Base-by-base conservation (phyloP, 163 green algal genomes). In the Volvox carteri region DNA sequence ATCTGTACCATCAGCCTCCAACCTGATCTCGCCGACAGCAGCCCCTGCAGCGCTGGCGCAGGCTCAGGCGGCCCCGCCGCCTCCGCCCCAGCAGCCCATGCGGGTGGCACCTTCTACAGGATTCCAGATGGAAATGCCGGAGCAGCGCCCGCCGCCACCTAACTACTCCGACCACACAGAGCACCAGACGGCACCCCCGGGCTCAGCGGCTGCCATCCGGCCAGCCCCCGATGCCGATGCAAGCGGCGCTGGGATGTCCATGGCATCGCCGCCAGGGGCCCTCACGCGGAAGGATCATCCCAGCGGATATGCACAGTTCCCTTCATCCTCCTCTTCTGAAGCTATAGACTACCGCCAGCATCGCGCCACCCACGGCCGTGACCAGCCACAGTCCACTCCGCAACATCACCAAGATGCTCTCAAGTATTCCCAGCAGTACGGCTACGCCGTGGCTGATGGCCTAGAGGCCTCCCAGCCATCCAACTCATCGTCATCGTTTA, bases 401-500 rank as follows among this genome's bases (percentile, higher is more conserved):
- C 70, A 58, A 1, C 21, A 1, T 7, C 39, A 35, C n/a, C n/a
- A n/a, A n/a, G n/a, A n/a, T n/a, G n/a, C n/a, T n/a, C n/a, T n/a
- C n/a, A n/a, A n/a, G 39, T 41, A 54, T 23, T 39, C 68, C 33
- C 70, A 41, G 19, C 70, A 54, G 39, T 14, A 23, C 21, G 56
- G 56, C 70, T 8, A 78, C 23, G 14, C 56, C 46, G 33, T 54
- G 7, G 6, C 78, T 18, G 60, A 70, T 33, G 60, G 50, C 54
- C 30, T 35, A 35, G 46, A 68, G 16, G 7, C 14, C 39, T 46
- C 46, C 21, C 60, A 60, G 37, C 41, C 23, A 39, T 78, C 41
- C 30, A 72, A 50, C 65, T 65, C 54, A 62, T 87, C 80, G 4
- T 68, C 19, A 35, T 72, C 80, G 35, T 67, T 79, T 54, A 54